Evolutionary conservation across 345 rosid species (phyloP), one percentile per base, ranked within the genome.

Genomic region (Balakata baccata): DNA sequence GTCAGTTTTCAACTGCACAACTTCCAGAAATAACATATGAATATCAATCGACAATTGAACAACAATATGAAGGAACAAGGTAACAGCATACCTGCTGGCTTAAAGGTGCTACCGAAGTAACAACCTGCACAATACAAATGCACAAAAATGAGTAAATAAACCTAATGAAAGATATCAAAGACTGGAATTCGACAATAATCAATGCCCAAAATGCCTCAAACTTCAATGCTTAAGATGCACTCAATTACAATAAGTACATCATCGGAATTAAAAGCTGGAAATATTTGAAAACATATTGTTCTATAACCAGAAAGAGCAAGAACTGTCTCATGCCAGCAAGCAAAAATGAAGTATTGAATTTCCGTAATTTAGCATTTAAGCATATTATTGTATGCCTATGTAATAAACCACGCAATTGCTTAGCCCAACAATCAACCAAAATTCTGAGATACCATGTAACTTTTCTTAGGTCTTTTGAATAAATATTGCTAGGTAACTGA

Each of bases 31-130:
- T 64, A 50, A 39, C 25, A 46, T 39, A 51, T 17, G 20, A 53
- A 54, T 38, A 51, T 14, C 58, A 34, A 23, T 34, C 4, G 47
- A n/a, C 16, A 25, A 67, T 23, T 3, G 18, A 56, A 34, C 49
- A 75, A 58, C 20, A 13, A 25, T 41, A 34, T 0, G n/a, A 61
- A 43, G 64, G 61, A 53, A 29, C 3, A 29, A 7, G 45, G 63
- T 37, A 68, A 50, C 46, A 58, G 60, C 54, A 59, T 84, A 95
- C 99, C 98, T 95, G 98, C 80, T 92, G 97, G 77, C 98, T 92
- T 77, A 95, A 78, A 74, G 98, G 99, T 68, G 99, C 97, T 68
- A 95, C 93, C 2, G 98, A 98, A 69, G 99, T 92, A 79, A 95
- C 98, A 69, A 92, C 98, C 99, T 92, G 92, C 79, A 77, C 14